Percentiles rank a stretch among this genome's conserved stretches.
Evolutionary conservation across 305 asterid species (phyloP).

Genomic region (Fraxinus velutina): DNA sequence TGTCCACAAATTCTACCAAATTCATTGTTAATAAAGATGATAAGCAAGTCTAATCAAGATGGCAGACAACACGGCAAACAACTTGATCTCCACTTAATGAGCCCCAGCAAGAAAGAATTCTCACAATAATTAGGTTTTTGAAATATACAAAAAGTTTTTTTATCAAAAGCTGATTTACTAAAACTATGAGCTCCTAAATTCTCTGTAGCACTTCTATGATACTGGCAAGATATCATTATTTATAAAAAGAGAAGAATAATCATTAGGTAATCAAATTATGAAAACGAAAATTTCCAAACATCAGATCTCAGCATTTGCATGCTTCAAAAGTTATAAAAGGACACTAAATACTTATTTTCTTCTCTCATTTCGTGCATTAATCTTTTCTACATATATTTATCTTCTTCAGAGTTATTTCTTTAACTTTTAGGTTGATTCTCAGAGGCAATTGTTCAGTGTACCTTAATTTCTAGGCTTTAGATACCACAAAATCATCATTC

Average conservation of each 20-base stretch:
- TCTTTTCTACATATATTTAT: not conserved
- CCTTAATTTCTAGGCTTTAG: not conserved
- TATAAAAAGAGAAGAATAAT: not conserved
- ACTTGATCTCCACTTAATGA: not conserved
- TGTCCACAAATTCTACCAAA: not conserved
- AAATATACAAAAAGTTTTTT: not conserved
- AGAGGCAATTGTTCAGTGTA: not conserved
- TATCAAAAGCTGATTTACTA: not conserved
- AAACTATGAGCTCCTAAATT: not conserved
- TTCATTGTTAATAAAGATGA: not conserved
- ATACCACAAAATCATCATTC: not conserved
- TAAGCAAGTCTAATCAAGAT: not conserved
- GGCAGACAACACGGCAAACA: not conserved
- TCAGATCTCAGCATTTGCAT: not conserved
- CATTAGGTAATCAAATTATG: not conserved
- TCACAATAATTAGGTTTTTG: not conserved
- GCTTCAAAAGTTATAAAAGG: not conserved
- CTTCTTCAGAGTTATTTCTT: not conserved
- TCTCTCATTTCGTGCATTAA: not conserved
- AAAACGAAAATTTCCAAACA: not conserved
- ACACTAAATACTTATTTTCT: not conserved
- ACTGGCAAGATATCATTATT: not conserved
- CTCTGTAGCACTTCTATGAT: not conserved
- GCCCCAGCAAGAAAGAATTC: not conserved
- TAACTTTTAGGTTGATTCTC: not conserved